phyloP scores from a whole-genome alignment of 768 basidiomycete genomes.

The Stropharia rugosoannulata region DNA sequence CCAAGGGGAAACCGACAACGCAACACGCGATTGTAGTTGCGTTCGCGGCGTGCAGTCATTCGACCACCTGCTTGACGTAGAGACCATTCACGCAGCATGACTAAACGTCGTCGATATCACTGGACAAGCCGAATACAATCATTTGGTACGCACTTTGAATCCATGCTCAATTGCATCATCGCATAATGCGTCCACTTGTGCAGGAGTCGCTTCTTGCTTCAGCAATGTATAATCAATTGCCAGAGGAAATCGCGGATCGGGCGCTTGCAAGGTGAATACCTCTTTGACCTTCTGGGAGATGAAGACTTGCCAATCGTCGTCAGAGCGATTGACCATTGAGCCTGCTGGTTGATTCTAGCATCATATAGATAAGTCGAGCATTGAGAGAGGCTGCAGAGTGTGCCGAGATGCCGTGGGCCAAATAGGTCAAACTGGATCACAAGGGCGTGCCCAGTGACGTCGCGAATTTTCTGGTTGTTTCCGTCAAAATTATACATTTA shows the following conservation, averaged over 20 bases:
- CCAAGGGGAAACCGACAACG: constrained; percentile 53
- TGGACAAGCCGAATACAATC: neutral
- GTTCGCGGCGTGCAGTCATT: constrained; percentile 33
- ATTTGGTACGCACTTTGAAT: neutral
- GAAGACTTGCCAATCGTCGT: constrained; percentile 31
- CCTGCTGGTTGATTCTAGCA: too few species aligned
- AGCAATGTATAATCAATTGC: constrained; percentile 4
- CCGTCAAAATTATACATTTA: neutral
- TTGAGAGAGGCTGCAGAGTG: neutral
- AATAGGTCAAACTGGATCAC: too few species aligned
- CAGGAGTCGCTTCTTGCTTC: constrained; percentile 5
- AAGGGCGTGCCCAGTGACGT: too few species aligned
- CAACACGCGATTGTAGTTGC: constrained; percentile 41
- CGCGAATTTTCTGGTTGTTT: constrained; percentile 15
- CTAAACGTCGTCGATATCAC: constrained; percentile 20
- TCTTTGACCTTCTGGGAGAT: constrained; percentile 28
- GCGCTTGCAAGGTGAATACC: constrained; percentile 18
- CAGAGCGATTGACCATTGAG: constrained; percentile 24
- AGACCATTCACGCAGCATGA: constrained; percentile 53
- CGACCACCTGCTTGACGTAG: constrained; percentile 40
- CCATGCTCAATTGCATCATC: constrained; percentile 3
- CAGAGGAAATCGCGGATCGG: constrained; percentile 28
- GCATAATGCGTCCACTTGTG: neutral
- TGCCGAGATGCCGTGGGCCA: neutral
- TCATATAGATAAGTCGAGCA: too few species aligned